These are phyloP conservation scores for Corylus avellana DNA, from an alignment of 306 rosid genomes.

Conservation along the genomic window DNA sequence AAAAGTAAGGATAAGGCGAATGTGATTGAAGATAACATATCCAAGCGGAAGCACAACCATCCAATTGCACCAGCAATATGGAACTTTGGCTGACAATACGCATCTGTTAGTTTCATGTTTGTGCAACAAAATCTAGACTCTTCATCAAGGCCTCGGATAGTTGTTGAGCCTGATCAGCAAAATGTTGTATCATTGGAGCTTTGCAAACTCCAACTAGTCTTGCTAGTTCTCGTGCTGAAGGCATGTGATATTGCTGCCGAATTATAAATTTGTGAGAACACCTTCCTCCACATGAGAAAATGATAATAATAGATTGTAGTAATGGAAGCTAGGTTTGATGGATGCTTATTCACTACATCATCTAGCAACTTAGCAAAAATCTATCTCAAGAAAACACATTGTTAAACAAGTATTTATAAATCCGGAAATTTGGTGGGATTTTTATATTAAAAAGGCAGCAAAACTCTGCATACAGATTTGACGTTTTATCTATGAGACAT, in stretches of 20 bases:
- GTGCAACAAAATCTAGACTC: constrained; percentile 64
- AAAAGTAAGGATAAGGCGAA: constrained; percentile 69
- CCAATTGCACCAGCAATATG: constrained; percentile 69
- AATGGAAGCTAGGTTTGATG: not conserved
- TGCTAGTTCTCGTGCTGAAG: constrained; percentile 79
- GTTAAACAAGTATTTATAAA: not conserved
- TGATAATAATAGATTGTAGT: not conserved
- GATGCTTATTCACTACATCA: not conserved
- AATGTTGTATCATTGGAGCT: constrained; percentile 87
- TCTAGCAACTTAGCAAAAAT: not conserved
- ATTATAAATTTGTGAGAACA: constrained; percentile 18
- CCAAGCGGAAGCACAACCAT: constrained; percentile 79
- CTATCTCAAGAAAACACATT: not conserved
- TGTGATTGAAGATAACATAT: constrained; percentile 66
- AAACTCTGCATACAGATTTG: not conserved
- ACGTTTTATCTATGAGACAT: not conserved
- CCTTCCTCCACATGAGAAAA: too few relatives aligned
- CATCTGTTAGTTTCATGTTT: constrained; percentile 75
- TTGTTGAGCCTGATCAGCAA: constrained; percentile 76
- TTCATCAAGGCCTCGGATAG: constrained; percentile 85
- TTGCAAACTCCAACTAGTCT: constrained; percentile 80
- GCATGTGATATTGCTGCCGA: constrained; percentile 69
- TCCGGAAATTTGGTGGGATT: not conserved
- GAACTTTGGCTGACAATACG: constrained; percentile 70
- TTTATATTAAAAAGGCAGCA: not conserved